Evolutionary conservation across 2,329 filamentous ascomycete genomes (phyloP).

Genomic region (Penicillium sp.): DNA sequence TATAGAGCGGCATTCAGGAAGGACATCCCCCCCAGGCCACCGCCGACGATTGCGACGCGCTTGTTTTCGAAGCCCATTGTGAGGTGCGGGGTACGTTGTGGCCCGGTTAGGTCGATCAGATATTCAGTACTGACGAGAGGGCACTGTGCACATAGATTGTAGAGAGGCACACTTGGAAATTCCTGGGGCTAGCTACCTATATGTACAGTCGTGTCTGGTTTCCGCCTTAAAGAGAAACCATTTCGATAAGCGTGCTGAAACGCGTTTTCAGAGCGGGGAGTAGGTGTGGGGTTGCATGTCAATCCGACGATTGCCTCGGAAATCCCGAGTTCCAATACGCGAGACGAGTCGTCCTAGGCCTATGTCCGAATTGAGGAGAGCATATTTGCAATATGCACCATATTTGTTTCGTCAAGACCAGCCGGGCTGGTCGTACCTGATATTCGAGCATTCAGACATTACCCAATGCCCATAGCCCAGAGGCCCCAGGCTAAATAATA

Average conservation of each 20-base stretch:
- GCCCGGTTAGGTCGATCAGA: too few relatives aligned
- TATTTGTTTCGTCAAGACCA: too few relatives aligned
- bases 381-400: too few relatives aligned
- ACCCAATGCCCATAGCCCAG: too few relatives aligned
- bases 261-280: constrained; percentile 21
- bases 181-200: constrained; percentile 11
- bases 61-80: constrained; percentile 31
- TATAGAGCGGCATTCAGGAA: constrained; percentile 38
- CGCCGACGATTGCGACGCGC: constrained; percentile 35
- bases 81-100: not conserved
- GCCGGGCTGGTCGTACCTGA: too few relatives aligned
- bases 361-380: not conserved
- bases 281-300: constrained; percentile 13
- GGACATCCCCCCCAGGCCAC: constrained; percentile 38
- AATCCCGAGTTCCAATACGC: constrained; percentile 7
- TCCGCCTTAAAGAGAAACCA: constrained; percentile 13
- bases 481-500: too few relatives aligned
- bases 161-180: too few relatives aligned
- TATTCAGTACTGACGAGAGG: not conserved
- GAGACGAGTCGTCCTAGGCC: too few relatives aligned
- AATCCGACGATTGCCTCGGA: constrained; percentile 12
- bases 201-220: constrained; percentile 7
- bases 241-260: constrained; percentile 14
- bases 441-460: too few relatives aligned
- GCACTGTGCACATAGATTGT: too few relatives aligned